A percentile compares a stretch with the other conserved stretches of the same genome.
These are phyloP conservation scores for Yamadazyma sp. DNA, from an alignment of 805 yeast genomes.

Conservation along the genomic window DNA sequence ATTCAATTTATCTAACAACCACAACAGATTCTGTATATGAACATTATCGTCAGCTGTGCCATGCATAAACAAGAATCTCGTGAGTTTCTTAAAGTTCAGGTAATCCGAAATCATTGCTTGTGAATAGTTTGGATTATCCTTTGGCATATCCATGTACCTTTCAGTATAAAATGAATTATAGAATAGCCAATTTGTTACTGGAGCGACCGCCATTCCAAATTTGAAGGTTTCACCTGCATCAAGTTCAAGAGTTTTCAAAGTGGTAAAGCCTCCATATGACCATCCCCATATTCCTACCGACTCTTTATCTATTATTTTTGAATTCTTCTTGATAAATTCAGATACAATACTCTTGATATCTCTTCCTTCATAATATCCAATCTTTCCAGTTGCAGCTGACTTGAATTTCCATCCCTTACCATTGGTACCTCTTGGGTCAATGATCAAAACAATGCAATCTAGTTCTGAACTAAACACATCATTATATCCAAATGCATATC, in stretches of 20 bases:
- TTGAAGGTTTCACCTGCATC: constrained; percentile 63
- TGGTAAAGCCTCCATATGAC: constrained; percentile 82
- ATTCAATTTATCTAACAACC: constrained; percentile 64
- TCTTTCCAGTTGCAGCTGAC: constrained; percentile 50
- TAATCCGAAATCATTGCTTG: constrained; percentile 42
- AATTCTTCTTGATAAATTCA: constrained; percentile 43
- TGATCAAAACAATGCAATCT: constrained; percentile 58
- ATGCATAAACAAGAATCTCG: constrained; percentile 67
- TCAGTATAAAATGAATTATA: constrained; percentile 82
- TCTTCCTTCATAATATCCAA: constrained; percentile 77
- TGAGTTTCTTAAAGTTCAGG: constrained; percentile 44
- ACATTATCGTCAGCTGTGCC: constrained; percentile 87
- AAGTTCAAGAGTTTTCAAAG: constrained; percentile 68
- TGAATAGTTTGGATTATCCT: constrained; percentile 49
- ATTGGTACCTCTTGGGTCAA: constrained; percentile 86
- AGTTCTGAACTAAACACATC: constrained; percentile 55
- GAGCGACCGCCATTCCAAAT: constrained; percentile 81
- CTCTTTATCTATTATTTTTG: constrained; percentile 49
- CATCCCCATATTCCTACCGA: constrained; percentile 81
- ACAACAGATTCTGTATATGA: constrained; percentile 67
- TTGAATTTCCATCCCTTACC: constrained; percentile 68
- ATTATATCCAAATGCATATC: constrained; percentile 52
- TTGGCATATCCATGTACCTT: constrained; percentile 63
- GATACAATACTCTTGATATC: constrained; percentile 56
- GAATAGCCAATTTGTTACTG: constrained; percentile 74